Percentiles rank a stretch among this genome's conserved stretches.
phyloP scores from a whole-genome alignment of 192 early-diverging fungal genomes.

The Mortierella alpina region DNA sequence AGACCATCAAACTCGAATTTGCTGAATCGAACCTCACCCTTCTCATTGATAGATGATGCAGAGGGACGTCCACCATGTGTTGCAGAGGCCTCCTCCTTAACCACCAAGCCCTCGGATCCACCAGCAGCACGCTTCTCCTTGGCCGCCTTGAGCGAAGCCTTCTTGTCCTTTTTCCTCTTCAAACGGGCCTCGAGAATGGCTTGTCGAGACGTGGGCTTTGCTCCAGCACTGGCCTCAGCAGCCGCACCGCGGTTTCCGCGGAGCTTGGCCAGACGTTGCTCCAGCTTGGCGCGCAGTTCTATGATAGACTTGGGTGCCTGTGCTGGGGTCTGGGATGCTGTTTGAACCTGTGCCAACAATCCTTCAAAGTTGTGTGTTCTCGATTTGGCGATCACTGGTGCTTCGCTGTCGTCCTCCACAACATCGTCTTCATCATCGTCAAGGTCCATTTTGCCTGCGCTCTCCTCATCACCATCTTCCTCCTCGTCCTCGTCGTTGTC shows the following conservation, averaged over 20 bases:
- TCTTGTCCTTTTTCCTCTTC: slow-evolving; percentile 75
- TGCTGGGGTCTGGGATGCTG: slow-evolving; percentile 43
- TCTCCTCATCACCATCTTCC: slow-evolving; percentile 42
- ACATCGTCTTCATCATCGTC: slow-evolving; percentile 49
- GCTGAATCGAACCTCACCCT: slow-evolving; percentile 71
- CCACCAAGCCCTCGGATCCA: slow-evolving; percentile 63
- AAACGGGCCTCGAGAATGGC: slow-evolving; percentile 82
- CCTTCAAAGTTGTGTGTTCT: slow-evolving; percentile 43
- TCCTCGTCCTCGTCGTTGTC: slow-evolving; percentile 33
- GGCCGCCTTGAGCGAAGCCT: slow-evolving; percentile 67
- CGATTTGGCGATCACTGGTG: slow-evolving; percentile 35
- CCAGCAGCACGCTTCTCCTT: slow-evolving; percentile 66
- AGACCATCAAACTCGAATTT: slow-evolving; percentile 73
- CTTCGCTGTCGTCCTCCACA: slow-evolving; percentile 47
- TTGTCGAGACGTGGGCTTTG: slow-evolving; percentile 70
- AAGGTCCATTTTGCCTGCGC: slow-evolving; percentile 37
- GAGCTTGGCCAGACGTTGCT: slow-evolving; percentile 52
- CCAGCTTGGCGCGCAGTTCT: slow-evolving; percentile 29
- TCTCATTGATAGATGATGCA: slow-evolving; percentile 61
- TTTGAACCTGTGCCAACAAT: slow-evolving; percentile 45
- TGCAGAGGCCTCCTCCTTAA: slow-evolving; percentile 41
- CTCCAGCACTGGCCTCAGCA: slow-evolving; percentile 43
- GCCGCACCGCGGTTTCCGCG: slow-evolving; percentile 29
- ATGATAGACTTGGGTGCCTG: slow-evolving; percentile 41
- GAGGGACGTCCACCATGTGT: slow-evolving; percentile 28